Base-by-base conservation (phyloP, 2,329 filamentous ascomycete genomes). In the Camillea tinctor region DNA sequence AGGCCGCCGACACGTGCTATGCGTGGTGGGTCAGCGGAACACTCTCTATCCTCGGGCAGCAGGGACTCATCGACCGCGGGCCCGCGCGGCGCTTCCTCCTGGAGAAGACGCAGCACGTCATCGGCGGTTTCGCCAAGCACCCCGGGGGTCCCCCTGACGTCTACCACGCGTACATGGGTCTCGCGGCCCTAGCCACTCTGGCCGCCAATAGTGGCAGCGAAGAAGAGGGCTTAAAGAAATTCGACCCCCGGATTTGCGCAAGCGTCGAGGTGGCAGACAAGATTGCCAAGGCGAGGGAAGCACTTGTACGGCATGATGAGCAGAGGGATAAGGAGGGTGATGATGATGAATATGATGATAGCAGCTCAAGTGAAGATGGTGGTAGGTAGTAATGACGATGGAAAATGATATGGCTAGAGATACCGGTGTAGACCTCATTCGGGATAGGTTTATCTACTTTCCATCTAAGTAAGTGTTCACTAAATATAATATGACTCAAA, bases 1-100 rank as follows among this genome's bases (percentile, higher is more conserved):
- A 99, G 75, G 83, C 88, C 53, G 90, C 91, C 9, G 95, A 99
- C 76, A 98, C 95, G 0, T 99, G 95, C 77, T 99, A 99, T 75
- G 89, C 87, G 21, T 99, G 94, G 81, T 99, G 95, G 95, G 92
- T 91, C 0, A 83, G 84, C 3, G 92, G 86, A 1, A 86, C 92
- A 1, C 72, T 86, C 1, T 63, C 88, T 80, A 85, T 90, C 67
- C 78, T 91, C 11, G 80, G 83, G 26, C 76, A 83, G 58, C 75
- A 81, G 13, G 73, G 81, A 1, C 76, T 93, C n/a, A 75, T 92
- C 24, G 81, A 88, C 59, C 74, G 77, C 4, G 71, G 74, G 11
- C 81, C 87, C 0, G 86, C 90, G 51, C 85, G 92, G n/a, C 82
- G 84, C 54, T 98, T 95, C 75, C 80, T 99, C 13, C 81, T 97